Conservation (phyloP, 306 rosid genomes). For the Dryas drummondii region DNA sequence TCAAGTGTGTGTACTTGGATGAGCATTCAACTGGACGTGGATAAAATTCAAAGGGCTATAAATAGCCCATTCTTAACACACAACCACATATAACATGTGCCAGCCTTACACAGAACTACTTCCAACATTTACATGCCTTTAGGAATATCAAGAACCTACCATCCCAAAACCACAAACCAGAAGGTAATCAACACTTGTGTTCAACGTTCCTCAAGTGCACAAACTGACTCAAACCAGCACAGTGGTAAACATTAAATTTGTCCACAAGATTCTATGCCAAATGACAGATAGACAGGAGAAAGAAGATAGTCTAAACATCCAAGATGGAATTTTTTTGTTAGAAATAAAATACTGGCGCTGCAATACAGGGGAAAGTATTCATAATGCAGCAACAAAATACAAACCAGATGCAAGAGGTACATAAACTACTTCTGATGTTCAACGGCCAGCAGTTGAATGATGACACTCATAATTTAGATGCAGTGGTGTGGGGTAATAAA, state of each 20-base stretch:
- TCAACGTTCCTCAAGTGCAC: background rate
- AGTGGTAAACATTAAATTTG: background rate
- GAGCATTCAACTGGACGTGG: background rate
- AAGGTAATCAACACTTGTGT: background rate
- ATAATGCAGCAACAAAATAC: background rate
- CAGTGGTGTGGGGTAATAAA: background rate
- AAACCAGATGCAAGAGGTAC: background rate
- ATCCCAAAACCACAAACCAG: background rate
- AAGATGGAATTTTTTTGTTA: background rate
- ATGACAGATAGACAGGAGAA: background rate
- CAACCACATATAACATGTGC: background rate
- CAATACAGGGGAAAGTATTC: background rate
- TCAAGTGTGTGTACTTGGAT: background rate
- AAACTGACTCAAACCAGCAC: background rate
- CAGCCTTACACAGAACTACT: background rate
- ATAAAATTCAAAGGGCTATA: background rate
- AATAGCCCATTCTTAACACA: background rate
- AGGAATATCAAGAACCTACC: background rate
- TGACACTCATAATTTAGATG: background rate
- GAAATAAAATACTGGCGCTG: background rate
- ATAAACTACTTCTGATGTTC: background rate
- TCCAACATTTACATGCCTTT: background rate
- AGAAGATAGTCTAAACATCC: background rate
- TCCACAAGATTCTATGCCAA: background rate
- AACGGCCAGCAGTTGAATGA: background rate